These are phyloP conservation scores for Physcomitrium patens DNA, from an alignment of 225 moss, liverwort and hornwort species.

Conservation along the genomic window DNA sequence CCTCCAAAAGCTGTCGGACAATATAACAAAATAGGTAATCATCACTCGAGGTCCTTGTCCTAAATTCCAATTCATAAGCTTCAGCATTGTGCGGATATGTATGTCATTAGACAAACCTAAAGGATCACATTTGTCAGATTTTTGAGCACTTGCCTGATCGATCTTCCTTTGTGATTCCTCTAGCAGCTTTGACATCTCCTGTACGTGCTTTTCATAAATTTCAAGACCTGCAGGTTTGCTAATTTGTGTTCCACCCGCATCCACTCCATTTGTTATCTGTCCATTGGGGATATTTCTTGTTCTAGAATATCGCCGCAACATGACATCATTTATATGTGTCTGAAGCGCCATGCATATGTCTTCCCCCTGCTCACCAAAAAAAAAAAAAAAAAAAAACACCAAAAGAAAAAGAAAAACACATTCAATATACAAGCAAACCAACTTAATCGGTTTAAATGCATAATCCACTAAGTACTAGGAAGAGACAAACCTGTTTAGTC, in stretches of 20 bases:
- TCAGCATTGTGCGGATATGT: background rate
- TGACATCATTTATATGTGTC: conserved; percentile 95
- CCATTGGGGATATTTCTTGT: conserved; percentile 75
- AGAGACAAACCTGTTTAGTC: conserved; percentile 73
- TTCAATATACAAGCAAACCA: conserved; percentile 13
- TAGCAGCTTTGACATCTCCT: conserved; percentile 89
- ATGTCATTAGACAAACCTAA: background rate
- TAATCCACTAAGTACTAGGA: conserved; percentile 2
- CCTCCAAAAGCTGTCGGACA: conserved; percentile 75
- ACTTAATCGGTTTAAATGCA: conserved; percentile 7
- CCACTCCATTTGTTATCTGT: conserved; percentile 63
- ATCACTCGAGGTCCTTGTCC: background rate
- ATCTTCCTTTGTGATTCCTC: conserved; percentile 94
- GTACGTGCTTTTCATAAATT: conserved; percentile 97
- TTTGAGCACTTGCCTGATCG: conserved; percentile 66
- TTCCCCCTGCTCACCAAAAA: conserved; percentile 69
- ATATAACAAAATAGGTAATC: background rate
- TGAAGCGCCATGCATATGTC: conserved; percentile 95
- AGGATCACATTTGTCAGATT: background rate
- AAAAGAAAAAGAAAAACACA: background rate
- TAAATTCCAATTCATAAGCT: background rate
- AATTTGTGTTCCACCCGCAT: conserved; percentile 45
- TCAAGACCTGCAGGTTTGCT: conserved; percentile 80
- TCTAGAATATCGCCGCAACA: conserved; percentile 92
- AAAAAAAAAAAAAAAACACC: background rate